phyloP scores from a whole-genome alignment of 768 basidiomycete genomes.

The Hypsizygus marmoreus region DNA sequence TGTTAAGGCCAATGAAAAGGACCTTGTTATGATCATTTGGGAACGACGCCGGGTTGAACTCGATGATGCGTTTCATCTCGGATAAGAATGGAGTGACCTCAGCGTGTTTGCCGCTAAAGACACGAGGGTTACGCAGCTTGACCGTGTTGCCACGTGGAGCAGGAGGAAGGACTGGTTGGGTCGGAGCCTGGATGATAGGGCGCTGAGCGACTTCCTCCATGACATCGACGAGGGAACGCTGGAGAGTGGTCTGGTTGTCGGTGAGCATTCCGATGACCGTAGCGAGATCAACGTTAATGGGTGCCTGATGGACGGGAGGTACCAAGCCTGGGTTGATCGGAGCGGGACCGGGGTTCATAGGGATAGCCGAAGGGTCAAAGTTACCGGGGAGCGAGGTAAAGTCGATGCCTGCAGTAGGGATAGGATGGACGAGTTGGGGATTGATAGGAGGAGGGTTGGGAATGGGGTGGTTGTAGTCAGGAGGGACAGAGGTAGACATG shows the following conservation, averaged over 20 bases:
- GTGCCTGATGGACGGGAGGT: slow-evolving; percentile 6
- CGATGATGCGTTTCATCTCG: slow-evolving; percentile 26
- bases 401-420: too few species aligned
- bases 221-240: neutral
- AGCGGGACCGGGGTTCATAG: too few species aligned
- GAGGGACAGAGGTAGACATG: too few species aligned
- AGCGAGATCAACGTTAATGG: neutral
- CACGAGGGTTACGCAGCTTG: slow-evolving; percentile 11
- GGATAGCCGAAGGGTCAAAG: too few species aligned
- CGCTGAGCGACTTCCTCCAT: slow-evolving; percentile 1
- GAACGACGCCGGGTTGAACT: slow-evolving; percentile 23
- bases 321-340: too few species aligned
- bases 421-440: too few species aligned
- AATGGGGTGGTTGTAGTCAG: too few species aligned
- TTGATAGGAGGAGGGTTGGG: too few species aligned
- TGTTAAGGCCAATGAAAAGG: slow-evolving; percentile 27
- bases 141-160: slow-evolving; percentile 5
- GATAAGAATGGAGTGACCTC: slow-evolving; percentile 19
- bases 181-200: slow-evolving; percentile 1
- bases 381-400: too few species aligned
- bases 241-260: slow-evolving; percentile 2
- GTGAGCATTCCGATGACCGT: neutral
- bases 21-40: slow-evolving; percentile 26
- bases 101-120: slow-evolving; percentile 14
- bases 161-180: too few species aligned